Evolutionary conservation across 2,329 filamentous ascomycete genomes (phyloP), one percentile per base, ranked within the genome.

Genomic region (Paramyrothecium roridum): DNA sequence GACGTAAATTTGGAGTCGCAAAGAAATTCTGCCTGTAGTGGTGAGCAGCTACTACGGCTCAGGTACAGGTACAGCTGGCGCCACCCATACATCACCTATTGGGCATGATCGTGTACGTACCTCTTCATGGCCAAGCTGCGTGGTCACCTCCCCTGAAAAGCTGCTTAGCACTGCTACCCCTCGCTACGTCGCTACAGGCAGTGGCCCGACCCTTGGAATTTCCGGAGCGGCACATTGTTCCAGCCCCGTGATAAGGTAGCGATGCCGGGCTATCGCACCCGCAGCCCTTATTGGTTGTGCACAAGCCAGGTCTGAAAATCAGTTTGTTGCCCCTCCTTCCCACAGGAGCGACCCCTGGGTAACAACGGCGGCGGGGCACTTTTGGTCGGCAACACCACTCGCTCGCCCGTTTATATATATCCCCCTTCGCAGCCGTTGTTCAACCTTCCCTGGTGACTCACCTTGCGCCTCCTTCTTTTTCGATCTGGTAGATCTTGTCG

Each of bases 21-120:
- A 65, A 59, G 63, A 66, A 66, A 66, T 66, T 66, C 64, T 65
- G 60, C 61, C 62, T 63, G 63, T 13, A 43, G 37, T 43, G 37
- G 37, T 43, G 37, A 43, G 37, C 13, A 43, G 37, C 13, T 43
- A 43, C 37, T 43, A 43, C 37, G 4, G 37, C 13, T 43, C 13
- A 43, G 37, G 37, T 43, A 43, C 12, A 43, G 37, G 37, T 43
- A 43, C 37, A 13, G n/a, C 6, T 19, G n/a, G n/a, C 37, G 37
- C 13, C 37, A 43, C 37, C 33, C 13, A 26, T 22, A 12, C 7
- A 17, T 30, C 21, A n/a, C 6, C 26, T 30, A 10, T 30, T 30
- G 6, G 26, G 26, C 26, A 30, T 6, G 26, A 10, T 30, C 6
- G 10, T 30, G 10, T 43, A 43, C 37, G 37, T 43, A 43, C 37